Evolutionary conservation across 129 eudicot genomes (phyloP), one percentile per base, ranked within the genome.

Genomic region (carrot (Daucus carota)): DNA sequence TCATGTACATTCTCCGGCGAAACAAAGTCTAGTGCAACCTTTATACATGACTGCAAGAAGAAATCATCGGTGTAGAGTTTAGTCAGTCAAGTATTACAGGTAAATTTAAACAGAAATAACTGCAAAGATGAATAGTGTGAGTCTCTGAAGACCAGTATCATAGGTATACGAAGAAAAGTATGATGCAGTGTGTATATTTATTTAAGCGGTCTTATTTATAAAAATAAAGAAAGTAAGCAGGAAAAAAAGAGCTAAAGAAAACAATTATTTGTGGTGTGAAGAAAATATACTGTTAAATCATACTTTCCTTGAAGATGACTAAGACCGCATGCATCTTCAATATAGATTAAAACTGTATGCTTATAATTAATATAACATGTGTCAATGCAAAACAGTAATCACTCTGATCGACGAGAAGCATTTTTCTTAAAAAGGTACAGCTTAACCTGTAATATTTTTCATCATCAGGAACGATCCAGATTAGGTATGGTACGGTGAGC

Each of bases 1-100:
- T 81, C 84, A 52, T 43, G 43, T 43, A 81, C 72, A 54, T 81
- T 81, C 70, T 81, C 80, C 52, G 84, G 80, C 28, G 84, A 81
- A 8, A 81, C 84, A 28, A 81, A 81, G 46, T 76, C 77, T 8
- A 81, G 72, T 36, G 84, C 80, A 42, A 81, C 80, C 62, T 81
- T 81, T 36, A 81, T 81, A 65, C 84, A 81, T 50, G 84, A 81
- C 84, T 81, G 63, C 14, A 34, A 52, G 57, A 20, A 68, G 47
- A 60, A 73, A 60, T n/a, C n/a, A n/a, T n/a, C n/a, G n/a, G 22
- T 6, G 4, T 32, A 8, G 17, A 33, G n/a, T n/a, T n/a, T n/a
- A n/a, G n/a, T n/a, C n/a, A n/a, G n/a, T n/a, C n/a, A n/a, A n/a
- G n/a, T n/a, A n/a, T n/a, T n/a, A n/a, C n/a, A n/a, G n/a, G n/a